phyloP scores from a whole-genome alignment of 768 basidiomycete genomes.

The Pisolithus orientalis region DNA sequence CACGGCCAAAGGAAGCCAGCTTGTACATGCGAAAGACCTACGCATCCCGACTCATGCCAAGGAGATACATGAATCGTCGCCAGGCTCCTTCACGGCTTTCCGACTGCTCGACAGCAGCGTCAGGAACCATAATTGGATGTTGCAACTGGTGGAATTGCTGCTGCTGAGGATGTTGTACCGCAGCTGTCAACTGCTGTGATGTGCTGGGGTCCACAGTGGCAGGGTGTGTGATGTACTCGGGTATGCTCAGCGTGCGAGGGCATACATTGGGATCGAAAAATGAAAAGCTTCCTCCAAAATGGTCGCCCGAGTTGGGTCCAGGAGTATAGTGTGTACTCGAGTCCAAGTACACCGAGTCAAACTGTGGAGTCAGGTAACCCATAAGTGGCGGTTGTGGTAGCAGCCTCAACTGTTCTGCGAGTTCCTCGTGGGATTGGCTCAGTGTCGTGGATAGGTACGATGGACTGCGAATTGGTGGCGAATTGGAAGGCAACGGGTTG shows the following conservation, averaged over 20 bases:
- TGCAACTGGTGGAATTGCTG: constrained; percentile 1
- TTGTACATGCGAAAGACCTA: neutral
- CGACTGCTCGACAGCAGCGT: neutral
- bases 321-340: neutral
- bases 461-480: constrained; percentile 19
- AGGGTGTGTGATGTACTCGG: neutral
- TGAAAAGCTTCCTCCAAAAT: neutral
- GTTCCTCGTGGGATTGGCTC: constrained; percentile 5
- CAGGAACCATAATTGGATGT: neutral
- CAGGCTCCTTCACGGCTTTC: constrained; percentile 34
- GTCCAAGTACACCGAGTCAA: neutral
- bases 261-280: neutral
- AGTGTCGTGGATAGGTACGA: constrained; percentile 9
- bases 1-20: no score
- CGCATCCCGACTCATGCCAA: constrained; percentile 13
- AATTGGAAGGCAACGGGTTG: constrained; percentile 20
- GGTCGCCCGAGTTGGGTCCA: neutral
- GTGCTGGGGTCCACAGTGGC: neutral
- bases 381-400: neutral
- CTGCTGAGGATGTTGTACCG: neutral
- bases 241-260: neutral
- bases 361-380: neutral
- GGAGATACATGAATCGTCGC: constrained; percentile 31
- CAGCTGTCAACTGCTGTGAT: neutral
- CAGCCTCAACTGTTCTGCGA: neutral